These are phyloP conservation scores for Leishmania mexicana DNA, from an alignment of 208 protist genomes.

Conservation along the genomic window DNA sequence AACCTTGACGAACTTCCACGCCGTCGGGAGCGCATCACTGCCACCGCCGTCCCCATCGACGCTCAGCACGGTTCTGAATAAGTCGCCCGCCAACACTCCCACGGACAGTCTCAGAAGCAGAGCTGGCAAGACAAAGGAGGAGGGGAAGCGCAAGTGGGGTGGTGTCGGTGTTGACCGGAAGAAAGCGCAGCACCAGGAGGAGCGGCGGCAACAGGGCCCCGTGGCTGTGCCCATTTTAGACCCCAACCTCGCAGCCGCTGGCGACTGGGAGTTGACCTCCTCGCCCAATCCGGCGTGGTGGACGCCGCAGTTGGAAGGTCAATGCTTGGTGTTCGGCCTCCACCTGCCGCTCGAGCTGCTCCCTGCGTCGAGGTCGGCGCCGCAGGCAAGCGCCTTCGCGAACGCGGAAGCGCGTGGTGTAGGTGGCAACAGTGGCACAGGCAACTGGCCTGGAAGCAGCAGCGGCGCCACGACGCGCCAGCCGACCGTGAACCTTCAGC, in stretches of 20 bases:
- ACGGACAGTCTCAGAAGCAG: not conserved
- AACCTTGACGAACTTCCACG: not conserved
- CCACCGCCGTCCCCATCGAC: not conserved
- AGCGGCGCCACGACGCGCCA: not conserved
- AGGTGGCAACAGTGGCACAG: not conserved
- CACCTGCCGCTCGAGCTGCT: constrained; percentile 29
- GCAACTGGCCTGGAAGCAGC: not conserved
- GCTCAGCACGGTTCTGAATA: not conserved
- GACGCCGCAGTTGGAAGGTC: constrained; percentile 22
- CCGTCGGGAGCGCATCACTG: not conserved
- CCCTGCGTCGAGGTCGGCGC: not conserved
- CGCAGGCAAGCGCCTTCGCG: not conserved
- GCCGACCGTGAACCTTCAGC: constrained; percentile 24
- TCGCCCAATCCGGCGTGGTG: constrained; percentile 18
- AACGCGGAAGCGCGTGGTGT: not conserved
- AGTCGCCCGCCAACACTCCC: not conserved
- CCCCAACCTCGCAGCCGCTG: not conserved
- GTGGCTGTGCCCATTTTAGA: not conserved
- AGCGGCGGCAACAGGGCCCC: not conserved
- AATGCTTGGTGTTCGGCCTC: constrained; percentile 23
- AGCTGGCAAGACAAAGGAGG: not conserved
- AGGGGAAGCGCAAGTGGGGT: not conserved
- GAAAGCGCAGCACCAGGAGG: not conserved
- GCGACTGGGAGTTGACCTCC: not conserved
- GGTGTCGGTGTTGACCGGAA: not conserved